Base-by-base conservation (phyloP, 495 filamentous ascomycete species). In the Aeminium ludgeri region DNA sequence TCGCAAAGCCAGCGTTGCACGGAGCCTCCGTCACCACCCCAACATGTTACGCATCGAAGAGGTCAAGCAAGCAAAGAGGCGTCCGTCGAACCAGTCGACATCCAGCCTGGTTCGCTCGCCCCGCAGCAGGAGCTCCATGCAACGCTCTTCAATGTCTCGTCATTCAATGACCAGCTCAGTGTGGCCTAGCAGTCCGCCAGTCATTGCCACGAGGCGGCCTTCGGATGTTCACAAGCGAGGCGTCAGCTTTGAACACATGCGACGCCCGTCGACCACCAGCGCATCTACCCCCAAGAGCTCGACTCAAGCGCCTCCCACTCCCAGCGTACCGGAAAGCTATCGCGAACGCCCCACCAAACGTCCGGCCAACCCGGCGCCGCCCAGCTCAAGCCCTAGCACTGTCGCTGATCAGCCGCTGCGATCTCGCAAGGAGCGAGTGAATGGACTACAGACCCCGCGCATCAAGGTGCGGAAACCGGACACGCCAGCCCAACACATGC, bases 191-290 rank as follows among this genome's bases (percentile, higher is more conserved):
- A 66, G 69, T 44, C 64, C 69, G 2, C 64, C 68, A 20, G 68
- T 71, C 37, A 62, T 38, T 44, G 59, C 42, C 16, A 32, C 60
- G 31, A 67, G 69, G 42, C 66, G 66, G n/a, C 70, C 70, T 19
- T 65, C 63, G 32, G 76, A 76, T 42, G 69, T 48, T n/a, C 48
- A 74, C 50, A 87, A 74, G 52, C 75, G 86, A 7, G 76, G 74
- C 40, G 78, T 94, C n/a, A 80, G 77, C 54, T 96, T 96, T 51
- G 69, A 67, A 2, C 77, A 81, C 47, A 48, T 66, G 5, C 63
- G 58, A 33, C 55, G 55, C 55, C 55, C 41, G 45, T 55, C 59
- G 1, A 55, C 56, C 11, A 44, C 38, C 1, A 57, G 49, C 27
- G 47, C 40, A 18, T 39, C 54, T 13, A 54, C 46, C 7, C 38